These are phyloP conservation scores for Termitomyces sp. DNA, from an alignment of 768 basidiomycete species.

Conservation along the genomic window DNA sequence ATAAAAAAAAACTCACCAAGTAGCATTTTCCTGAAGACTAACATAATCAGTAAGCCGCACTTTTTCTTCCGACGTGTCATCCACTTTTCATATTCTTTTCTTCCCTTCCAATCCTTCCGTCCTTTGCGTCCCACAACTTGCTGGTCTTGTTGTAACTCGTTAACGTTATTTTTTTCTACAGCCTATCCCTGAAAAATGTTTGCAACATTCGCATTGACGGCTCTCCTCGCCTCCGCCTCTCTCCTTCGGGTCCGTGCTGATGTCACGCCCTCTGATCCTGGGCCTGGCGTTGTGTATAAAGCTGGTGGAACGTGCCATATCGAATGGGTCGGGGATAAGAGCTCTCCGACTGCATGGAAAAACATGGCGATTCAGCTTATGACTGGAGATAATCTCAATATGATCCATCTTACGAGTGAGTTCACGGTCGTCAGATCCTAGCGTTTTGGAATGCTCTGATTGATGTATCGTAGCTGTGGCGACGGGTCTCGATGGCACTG, in stretches of 20 bases:
- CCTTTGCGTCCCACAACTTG: slow-evolving; percentile 6
- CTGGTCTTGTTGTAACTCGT: slow-evolving; percentile 6
- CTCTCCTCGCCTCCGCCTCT: slow-evolving; percentile 31
- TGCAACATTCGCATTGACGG: slow-evolving; percentile 27
- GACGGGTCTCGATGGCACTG: slow-evolving; percentile 58
- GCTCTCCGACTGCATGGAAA: slow-evolving; percentile 56
- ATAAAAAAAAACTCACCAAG: background rate
- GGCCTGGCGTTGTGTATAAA: slow-evolving; percentile 53
- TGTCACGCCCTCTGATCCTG: slow-evolving; percentile 53
- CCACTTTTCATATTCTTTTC: background rate
- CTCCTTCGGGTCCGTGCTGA: slow-evolving; percentile 41
- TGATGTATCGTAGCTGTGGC: slow-evolving; percentile 47
- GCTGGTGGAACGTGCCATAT: slow-evolving; percentile 51
- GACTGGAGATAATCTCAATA: slow-evolving; percentile 68
- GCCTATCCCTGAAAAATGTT: slow-evolving; percentile 26
- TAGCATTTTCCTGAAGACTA: background rate
- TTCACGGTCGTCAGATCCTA: slow-evolving; percentile 2
- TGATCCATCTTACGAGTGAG: slow-evolving; percentile 66
- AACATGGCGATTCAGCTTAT: slow-evolving; percentile 73
- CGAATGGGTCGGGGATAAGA: slow-evolving; percentile 52
- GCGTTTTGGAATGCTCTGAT: background rate
- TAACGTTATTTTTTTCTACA: background rate
- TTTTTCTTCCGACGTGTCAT: slow-evolving; percentile 1
- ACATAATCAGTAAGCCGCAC: background rate
- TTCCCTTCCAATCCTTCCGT: background rate